Percentiles rank a stretch among this genome's conserved stretches.
phyloP scores from a whole-genome alignment of 129 eudicot genomes.

The carrot (Daucus carota) region DH1_v3.0 NC_030385.2:26184501-26185000 shows the following conservation, averaged over 20 bases:
- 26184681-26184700: constrained; percentile 36
- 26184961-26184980: not conserved
- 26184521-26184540: not conserved
- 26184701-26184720: constrained; percentile 59
- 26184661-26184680: not conserved
- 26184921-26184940: not conserved
- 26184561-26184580: not conserved
- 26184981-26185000: not conserved
- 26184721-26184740: constrained; percentile 51
- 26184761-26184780: constrained; percentile 45
- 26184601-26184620: not conserved
- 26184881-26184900: constrained; percentile 43
- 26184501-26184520: not conserved
- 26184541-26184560: not conserved
- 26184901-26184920: constrained; percentile 36
- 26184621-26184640: constrained; percentile 4
- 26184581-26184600: not conserved
- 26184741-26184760: constrained; percentile 54
- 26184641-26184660: constrained; percentile 14
- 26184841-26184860: constrained; percentile 44
- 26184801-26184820: constrained; percentile 40
- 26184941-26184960: not conserved
- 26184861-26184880: constrained; percentile 39
- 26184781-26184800: constrained; percentile 59
- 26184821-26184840: constrained; percentile 27